Base-by-base conservation (phyloP, 2,329 filamentous ascomycete species). In the Phoma sp. region DNA sequence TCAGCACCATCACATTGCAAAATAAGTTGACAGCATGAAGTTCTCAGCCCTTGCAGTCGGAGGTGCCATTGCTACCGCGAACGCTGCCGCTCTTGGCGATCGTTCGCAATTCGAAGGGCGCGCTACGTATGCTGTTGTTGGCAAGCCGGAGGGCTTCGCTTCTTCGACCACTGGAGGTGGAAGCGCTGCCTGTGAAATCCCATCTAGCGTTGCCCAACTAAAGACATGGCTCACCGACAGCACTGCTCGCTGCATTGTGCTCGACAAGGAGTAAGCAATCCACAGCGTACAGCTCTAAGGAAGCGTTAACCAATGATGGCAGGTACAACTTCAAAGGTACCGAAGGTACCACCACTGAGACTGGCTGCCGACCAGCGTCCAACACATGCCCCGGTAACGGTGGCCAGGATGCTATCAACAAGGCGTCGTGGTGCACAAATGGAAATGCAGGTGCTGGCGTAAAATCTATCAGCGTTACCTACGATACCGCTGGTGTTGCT, bases 91-190 rank as follows among this genome's bases (percentile, higher is more conserved):
- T n/a, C 51, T 62, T 11, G 57, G 56, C 7, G 39, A 51, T 26
- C 39, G 39, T 15, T 38, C 39, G 7, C 47, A 50, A 7, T 38
- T 50, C 18, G 20, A 23, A 6, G 47, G 59, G 50, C 42, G 60
- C 2, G 62, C 61, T 25, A 61, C 67, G 3, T 60, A 64, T 36
- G 62, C 54, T 7, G 70, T 73, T 4, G 61, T 66, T 28, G 75
- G 75, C 12, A 61, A 76, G 29, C 73, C 79, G n/a, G 75, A 79
- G 58, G 80, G 80, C 51, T 82, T 82, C 54, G 80, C 79, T 14
- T 71, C 75, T 53, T 83, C 83, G 42, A 82, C 84, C 23, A 88
- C 86, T 15, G 86, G 86, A 30, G 86, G 86, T 65, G 85, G 84
- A 47, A 77, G 62, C 54, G 84, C 82, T 18, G 73, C 77, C 7